These are phyloP conservation scores for Saccharomycopsis schoenii DNA, from an alignment of 805 yeast genomes.

Conservation along the genomic window DNA sequence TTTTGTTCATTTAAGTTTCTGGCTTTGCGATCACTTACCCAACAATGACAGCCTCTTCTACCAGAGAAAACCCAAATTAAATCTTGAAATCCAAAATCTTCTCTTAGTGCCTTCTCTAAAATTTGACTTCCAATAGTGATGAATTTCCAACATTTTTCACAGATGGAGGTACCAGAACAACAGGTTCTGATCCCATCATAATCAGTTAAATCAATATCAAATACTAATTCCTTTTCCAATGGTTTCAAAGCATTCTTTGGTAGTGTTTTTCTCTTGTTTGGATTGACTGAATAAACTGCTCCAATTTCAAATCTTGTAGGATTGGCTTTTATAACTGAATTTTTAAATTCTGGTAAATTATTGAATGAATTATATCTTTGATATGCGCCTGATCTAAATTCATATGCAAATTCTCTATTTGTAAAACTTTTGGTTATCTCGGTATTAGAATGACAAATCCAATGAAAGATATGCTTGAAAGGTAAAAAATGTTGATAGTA, in stretches of 20 bases:
- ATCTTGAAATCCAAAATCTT: conserved; percentile 84
- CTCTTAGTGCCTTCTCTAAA: conserved; percentile 58
- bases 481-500: conserved; percentile 69
- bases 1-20: conserved; percentile 60
- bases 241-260: conserved; percentile 76
- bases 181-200: conserved; percentile 92
- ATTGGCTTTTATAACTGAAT: conserved; percentile 58
- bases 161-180: conserved; percentile 76
- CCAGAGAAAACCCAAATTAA: conserved; percentile 95
- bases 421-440: conserved; percentile 62
- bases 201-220: conserved; percentile 97
- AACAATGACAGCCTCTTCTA: conserved; percentile 98
- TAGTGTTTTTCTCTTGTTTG: conserved; percentile 71
- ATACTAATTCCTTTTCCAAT: conserved; percentile 74
- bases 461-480: conserved; percentile 66
- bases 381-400: conserved; percentile 77
- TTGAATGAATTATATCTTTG: conserved; percentile 77
- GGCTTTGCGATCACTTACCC: conserved; percentile 88
- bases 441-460: conserved; percentile 73
- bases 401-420: conserved; percentile 90
- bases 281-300: conserved; percentile 80
- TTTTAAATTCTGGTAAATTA: conserved; percentile 60
- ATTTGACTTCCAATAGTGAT: conserved; percentile 76
- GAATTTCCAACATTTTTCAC: conserved; percentile 88
- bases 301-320: conserved; percentile 95